Evolutionary conservation across 2,329 filamentous ascomycete species (phyloP), one percentile per base, ranked within the genome.

Genomic region (Stachybotrys chartarum): DNA sequence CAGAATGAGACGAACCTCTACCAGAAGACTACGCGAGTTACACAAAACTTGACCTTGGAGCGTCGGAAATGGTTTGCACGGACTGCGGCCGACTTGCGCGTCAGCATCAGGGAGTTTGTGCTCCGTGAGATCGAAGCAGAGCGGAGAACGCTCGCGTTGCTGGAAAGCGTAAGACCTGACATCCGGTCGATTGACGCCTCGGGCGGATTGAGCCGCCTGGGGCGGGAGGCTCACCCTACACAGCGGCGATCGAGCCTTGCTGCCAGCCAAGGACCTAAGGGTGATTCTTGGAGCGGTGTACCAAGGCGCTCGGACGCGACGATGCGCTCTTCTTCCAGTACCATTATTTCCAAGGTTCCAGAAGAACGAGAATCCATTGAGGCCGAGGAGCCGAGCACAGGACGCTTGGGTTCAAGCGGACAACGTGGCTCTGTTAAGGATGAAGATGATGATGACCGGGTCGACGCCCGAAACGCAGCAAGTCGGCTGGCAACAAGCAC

Each of bases 231-330:
- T 16, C 91, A 96, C 69, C 93, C 94, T 3, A 75, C 85, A 6
- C 71, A 76, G 57, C 84, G 94, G 54, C 85, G 93, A 58, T 74
- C 86, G 30, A 93, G 85, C 70, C 74, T 97, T 61, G 89, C 90
- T 16, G 89, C 90, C 50, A 94, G 89, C 65, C 94, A 99, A 73
- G 94, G 94, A 0, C 93, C 94, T 52, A 96, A 96, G 75, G 94
- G 94, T n/a, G 94, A 99, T 71, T 88, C 94, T 16, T 99, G 94
- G 94, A 96, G 91, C 65, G 94, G 94, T 56, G 91, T 97, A 31
- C 90, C 92, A 42, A 83, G 94, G 58, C 83, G 90, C 55, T 85
- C 86, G 32, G 90, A 96, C 63, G 86, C 85, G n/a, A 73, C 91
- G 55, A 87, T 82, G 66, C 82, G 91, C 63, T 92, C 86, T 67